A percentile compares a stretch with the other conserved stretches of the same genome.
phyloP scores from a whole-genome alignment of 73 alveolate genomes.

The Diophrys sp. region DNA sequence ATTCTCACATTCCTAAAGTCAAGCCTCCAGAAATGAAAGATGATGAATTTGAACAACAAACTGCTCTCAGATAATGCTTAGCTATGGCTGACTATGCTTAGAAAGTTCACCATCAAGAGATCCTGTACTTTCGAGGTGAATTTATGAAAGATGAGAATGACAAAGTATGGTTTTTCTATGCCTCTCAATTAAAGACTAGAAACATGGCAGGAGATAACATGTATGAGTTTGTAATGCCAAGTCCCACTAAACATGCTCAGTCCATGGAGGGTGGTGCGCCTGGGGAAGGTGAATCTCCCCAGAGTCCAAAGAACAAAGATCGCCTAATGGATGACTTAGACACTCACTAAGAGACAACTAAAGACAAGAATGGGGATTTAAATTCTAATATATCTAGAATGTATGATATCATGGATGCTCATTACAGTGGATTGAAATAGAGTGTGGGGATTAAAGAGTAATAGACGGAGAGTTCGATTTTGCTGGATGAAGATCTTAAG shows the following conservation, averaged over 20 bases:
- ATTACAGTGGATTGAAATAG: background rate
- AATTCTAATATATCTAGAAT: background rate
- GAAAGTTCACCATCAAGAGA: slow-evolving; percentile 31
- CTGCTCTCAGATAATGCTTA: slow-evolving; percentile 25
- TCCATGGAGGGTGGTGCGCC: no score
- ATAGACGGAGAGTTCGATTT: background rate
- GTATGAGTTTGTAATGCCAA: no score
- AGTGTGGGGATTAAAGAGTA: slow-evolving; percentile 1
- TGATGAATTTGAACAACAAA: background rate
- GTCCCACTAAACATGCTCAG: no score
- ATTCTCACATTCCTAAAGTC: background rate
- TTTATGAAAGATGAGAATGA: slow-evolving; percentile 41
- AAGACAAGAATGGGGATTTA: background rate
- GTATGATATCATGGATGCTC: slow-evolving; percentile 7
- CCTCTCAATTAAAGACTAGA: background rate
- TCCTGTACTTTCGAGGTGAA: slow-evolving; percentile 47
- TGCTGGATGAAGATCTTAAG: no score
- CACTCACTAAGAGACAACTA: background rate
- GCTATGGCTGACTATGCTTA: slow-evolving; percentile 40
- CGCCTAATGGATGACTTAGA: slow-evolving; percentile 3
- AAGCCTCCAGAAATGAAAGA: background rate
- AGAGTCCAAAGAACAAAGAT: no score
- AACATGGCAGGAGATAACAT: no score
- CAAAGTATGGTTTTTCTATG: slow-evolving; percentile 8
- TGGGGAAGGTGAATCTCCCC: no score